Base-by-base conservation (phyloP, 1,284 basidiomycete genomes). In the Uromyces viciae-fabae region DNA sequence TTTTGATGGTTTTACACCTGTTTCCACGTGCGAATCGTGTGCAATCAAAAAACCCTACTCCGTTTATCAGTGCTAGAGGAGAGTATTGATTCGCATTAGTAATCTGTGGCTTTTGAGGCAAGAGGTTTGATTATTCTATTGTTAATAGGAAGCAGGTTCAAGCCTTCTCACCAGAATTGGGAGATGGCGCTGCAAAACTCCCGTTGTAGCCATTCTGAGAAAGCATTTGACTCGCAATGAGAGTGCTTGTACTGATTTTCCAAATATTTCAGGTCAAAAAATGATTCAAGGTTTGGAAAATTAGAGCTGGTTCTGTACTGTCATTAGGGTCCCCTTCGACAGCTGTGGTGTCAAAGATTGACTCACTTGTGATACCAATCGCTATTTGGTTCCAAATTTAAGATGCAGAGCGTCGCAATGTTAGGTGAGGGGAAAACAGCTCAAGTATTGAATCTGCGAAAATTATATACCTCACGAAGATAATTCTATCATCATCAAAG, bases 141-240 rank as follows among this genome's bases (percentile, higher is more conserved):
- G 11, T 54, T 49, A 40, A 31, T 22, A 4, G 25, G 31, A 28
- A 49, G 49, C 0, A 49, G 28, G 17, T 31, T 5, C 2, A 33
- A 25, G 15, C 17, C 22, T 25, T 36, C 1, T 77, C 68, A 77
- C 88, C 89, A 0, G 88, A 86, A 75, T 89, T 84, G 0, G 88
- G 86, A 0, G 84, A 84, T 1, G 85, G 84, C 8, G 85, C 84
- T 2, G 84, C 85, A 54, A 82, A 81, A 36, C 83, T 76, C 9
- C 83, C 84, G 31, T 84, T 83, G 77, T 85, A 85, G 25, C 82
- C 82, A 8, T 40, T 38, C 14, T 81, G 76, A 9, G 75, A 81
- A 2, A 83, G 83, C 2, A 84, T 76, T 52, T 36, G 14, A 40
- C 62, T 40, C 19, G 28, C 7, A 5, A 52, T 40, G 14, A 28